Base-by-base conservation (phyloP, 2,329 filamentous ascomycete genomes). In the Periconia macrospinosa region DNA sequence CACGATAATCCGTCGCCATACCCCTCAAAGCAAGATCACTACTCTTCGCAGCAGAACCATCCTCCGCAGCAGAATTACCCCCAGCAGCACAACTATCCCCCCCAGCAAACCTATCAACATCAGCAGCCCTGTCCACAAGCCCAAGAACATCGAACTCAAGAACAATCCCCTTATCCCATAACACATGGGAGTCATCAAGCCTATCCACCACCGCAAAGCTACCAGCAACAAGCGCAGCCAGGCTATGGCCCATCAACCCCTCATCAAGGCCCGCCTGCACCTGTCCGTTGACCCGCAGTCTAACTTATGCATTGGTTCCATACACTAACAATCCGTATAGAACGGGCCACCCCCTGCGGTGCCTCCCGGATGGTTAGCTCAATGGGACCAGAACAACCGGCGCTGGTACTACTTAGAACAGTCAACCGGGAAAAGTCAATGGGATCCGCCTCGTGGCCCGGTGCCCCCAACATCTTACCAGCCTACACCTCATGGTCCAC, bases 401-500 rank as follows among this genome's bases (percentile, higher is more conserved):
- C 82, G 83, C 51, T 88, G 83, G 76, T 89, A 83, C 74, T 90
- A 86, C 65, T 78, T 85, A 52, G 85, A 89, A 69, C 75, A 83
- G 52, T 77, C 81, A 45, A 83, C 83, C 13, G 84, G 85, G 18
- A 81, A 79, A 53, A 81, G 83, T 0, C 85, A 88, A 70, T 89
- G 86, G 86, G 84, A 87, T 57, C 77, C 79, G 15, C 85, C 86
- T 2, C 72, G 63, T 35, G 52, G 52, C 10, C 57, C 57, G 46
- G 43, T 68, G 13, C 68, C 68, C n/a, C 67, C 66, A 23, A 69
- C 67, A 6, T 64, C 66, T 1, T 73, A 72, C 46, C 68, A 27
- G 23, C 23, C 67, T 35, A 66, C 67, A 14, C 70, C 67, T 17
- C 67, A 66, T 19, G 46, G 9, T 40, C 51, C 30, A 30, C 47